Evolutionary conservation across 1,284 basidiomycete species (phyloP).

Genomic region (Trichosporon sp.): DNA sequence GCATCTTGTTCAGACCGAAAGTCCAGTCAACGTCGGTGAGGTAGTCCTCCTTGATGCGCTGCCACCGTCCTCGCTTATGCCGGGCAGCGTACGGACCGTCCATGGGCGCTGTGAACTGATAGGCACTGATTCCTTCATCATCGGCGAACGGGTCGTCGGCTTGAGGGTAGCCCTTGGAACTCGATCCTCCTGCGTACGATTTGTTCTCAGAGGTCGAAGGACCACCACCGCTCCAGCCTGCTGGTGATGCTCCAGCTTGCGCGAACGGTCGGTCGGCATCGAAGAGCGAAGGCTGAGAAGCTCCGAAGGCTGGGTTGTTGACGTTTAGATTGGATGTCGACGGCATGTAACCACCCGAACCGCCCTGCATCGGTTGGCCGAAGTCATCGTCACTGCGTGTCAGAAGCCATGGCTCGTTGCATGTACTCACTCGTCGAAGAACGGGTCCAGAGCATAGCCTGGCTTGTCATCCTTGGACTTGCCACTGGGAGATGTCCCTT

Average conservation of each 20-base stretch:
- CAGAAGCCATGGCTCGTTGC: background rate
- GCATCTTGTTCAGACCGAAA: constrained; percentile 47
- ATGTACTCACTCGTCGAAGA: constrained; percentile 55
- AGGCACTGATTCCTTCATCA: constrained; percentile 49
- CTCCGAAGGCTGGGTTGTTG: constrained; percentile 30
- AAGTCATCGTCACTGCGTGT: constrained; percentile 52
- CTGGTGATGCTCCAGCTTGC: constrained; percentile 25
- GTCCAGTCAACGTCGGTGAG: constrained; percentile 55
- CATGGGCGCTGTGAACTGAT: constrained; percentile 45
- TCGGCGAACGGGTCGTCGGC: constrained; percentile 47
- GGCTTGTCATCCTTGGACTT: constrained; percentile 24
- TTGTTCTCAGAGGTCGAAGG: constrained; percentile 7
- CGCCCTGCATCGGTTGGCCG: constrained; percentile 36
- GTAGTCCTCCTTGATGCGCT: constrained; percentile 46
- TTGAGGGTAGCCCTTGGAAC: constrained; percentile 3
- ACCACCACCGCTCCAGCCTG: constrained; percentile 25
- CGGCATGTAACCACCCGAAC: constrained; percentile 41
- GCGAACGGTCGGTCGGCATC: constrained; percentile 48
- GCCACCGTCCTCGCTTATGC: constrained; percentile 41
- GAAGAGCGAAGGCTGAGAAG: constrained; percentile 39
- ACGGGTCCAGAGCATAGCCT: constrained; percentile 53
- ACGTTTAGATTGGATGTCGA: constrained; percentile 39
- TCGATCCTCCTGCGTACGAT: constrained; percentile 10
- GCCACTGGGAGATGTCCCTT: background rate
- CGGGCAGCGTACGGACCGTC: constrained; percentile 40